Evolutionary conservation across 345 rosid genomes (phyloP).

Genomic region (Lenwebbia sp.): DNA sequence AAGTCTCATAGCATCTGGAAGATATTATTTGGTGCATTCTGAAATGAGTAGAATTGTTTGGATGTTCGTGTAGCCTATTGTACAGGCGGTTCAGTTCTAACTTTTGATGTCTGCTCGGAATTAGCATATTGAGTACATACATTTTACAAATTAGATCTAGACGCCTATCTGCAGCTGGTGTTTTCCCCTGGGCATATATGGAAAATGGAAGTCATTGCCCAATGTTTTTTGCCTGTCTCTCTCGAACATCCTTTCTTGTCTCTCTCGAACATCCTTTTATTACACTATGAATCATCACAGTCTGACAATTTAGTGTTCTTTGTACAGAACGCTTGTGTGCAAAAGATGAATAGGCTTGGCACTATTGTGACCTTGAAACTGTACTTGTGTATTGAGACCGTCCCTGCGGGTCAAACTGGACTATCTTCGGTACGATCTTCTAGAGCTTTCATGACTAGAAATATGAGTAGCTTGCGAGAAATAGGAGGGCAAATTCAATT

Average conservation of each 20-base stretch:
- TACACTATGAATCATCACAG: not conserved
- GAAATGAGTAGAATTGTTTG: not conserved
- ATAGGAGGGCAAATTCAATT: not conserved
- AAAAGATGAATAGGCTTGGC: constrained; percentile 32
- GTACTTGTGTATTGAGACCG: not conserved
- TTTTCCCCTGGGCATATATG: not conserved
- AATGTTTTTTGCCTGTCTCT: not conserved
- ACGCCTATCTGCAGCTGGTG: not conserved
- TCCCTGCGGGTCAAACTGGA: not conserved
- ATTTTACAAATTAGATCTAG: not conserved
- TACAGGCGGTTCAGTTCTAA: not conserved
- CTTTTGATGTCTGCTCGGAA: not conserved
- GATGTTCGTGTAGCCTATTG: not conserved
- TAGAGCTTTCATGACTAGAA: not conserved
- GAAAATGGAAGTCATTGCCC: not conserved
- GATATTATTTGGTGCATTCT: not conserved
- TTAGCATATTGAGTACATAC: not conserved
- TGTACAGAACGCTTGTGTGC: constrained; percentile 73
- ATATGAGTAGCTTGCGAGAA: not conserved
- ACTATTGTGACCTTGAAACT: not conserved
- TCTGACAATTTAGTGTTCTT: not conserved
- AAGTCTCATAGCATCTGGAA: not conserved
- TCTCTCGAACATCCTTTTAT: not conserved
- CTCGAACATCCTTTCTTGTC: too few relatives aligned
- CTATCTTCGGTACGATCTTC: not conserved